Evolutionary conservation across 2,329 filamentous ascomycete genomes (phyloP).

Genomic region (Dendrostoma leiphaemia): DNA sequence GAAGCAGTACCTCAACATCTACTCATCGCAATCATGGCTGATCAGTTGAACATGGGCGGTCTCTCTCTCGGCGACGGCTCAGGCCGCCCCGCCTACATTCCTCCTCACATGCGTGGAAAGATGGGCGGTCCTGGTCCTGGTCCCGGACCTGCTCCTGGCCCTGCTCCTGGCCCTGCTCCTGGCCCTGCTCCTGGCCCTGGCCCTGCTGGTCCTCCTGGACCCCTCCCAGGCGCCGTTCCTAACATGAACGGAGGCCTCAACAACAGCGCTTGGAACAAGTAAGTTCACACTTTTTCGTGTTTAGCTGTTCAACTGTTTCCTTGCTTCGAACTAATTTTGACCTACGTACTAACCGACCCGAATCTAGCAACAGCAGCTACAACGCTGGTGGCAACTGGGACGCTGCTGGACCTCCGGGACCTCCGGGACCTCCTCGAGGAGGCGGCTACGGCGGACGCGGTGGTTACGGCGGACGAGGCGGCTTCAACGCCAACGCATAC

Average conservation of each 20-base stretch:
- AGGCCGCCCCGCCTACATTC: conserved; percentile 67
- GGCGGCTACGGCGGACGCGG: not conserved
- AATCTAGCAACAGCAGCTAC: conserved; percentile 45
- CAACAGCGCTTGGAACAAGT: conserved; percentile 65
- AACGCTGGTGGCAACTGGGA: conserved; percentile 30
- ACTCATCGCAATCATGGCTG: conserved; percentile 62
- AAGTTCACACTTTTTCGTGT: conserved; percentile 31
- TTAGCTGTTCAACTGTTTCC: not conserved
- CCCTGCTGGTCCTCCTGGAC: conserved; percentile 32
- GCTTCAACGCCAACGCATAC: conserved; percentile 64
- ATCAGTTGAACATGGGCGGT: conserved; percentile 79
- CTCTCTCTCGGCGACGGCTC: conserved; percentile 58
- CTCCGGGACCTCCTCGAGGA: conserved; percentile 5
- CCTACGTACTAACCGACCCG: conserved; percentile 23
- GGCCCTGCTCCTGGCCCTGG: conserved; percentile 21
- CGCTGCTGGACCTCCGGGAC: no score
- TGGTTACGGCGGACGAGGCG: conserved; percentile 27
- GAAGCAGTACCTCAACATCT: conserved; percentile 18
- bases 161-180: conserved; percentile 27
- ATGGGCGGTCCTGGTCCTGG: conserved; percentile 31
- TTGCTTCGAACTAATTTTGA: not conserved
- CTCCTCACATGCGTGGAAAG: conserved; percentile 75
- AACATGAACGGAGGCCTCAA: conserved; percentile 48
- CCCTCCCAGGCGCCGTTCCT: conserved; percentile 24
- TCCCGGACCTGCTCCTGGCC: conserved; percentile 32